phyloP scores from a whole-genome alignment of 257 asterid genomes.

The Craterostigma plantagineum region DNA sequence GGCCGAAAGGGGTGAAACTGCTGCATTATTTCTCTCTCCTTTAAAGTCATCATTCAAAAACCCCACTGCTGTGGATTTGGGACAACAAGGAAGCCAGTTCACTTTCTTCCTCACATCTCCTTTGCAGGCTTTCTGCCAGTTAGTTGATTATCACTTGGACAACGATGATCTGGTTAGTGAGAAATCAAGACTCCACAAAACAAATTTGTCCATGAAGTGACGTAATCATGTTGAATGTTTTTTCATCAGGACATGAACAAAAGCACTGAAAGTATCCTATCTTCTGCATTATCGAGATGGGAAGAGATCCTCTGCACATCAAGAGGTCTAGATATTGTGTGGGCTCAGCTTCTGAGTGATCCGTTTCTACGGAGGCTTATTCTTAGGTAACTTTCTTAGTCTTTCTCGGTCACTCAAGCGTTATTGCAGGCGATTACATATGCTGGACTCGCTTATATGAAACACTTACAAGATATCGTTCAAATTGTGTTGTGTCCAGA shows the following conservation, averaged over 20 bases:
- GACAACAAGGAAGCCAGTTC: constrained; percentile 75
- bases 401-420: not conserved
- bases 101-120: constrained; percentile 88
- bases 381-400: constrained; percentile 38
- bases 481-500: constrained; percentile 26
- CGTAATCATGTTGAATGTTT: not conserved
- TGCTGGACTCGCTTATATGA: not conserved
- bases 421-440: not conserved
- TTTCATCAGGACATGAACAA: constrained; percentile 37
- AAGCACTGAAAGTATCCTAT: constrained; percentile 38
- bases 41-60: constrained; percentile 58
- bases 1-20: constrained; percentile 79
- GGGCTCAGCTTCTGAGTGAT: constrained; percentile 87
- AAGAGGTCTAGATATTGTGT: constrained; percentile 55
- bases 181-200: constrained; percentile 6
- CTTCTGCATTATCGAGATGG: constrained; percentile 76
- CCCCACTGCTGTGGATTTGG: constrained; percentile 21
- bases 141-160: constrained; percentile 43
- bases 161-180: constrained; percentile 40
- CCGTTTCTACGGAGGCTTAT: constrained; percentile 76
- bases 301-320: constrained; percentile 80
- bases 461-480: not conserved
- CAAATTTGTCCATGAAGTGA: not conserved
- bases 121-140: constrained; percentile 73
- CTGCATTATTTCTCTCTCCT: constrained; percentile 82